Conservation (phyloP, 164 flowering plant genomes). For the Sextonia rubra region DNA sequence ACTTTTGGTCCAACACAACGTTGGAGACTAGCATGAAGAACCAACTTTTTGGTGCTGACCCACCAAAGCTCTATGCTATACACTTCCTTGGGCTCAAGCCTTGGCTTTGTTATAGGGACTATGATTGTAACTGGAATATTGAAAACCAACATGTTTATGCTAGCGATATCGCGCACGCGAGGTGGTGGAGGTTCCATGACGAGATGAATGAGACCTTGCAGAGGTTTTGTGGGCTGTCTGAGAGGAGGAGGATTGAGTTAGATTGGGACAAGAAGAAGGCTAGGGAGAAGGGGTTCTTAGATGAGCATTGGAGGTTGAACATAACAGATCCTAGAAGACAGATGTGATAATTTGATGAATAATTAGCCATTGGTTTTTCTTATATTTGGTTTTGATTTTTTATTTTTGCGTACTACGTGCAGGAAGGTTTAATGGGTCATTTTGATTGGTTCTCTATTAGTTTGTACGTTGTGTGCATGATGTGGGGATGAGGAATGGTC, state of each 20-base stretch:
- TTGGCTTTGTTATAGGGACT: conserved; percentile 89
- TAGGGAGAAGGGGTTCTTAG: conserved; percentile 30
- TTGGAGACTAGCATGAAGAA: conserved; percentile 57
- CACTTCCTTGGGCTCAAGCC: conserved; percentile 95
- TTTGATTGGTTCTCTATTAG: conserved; percentile 1
- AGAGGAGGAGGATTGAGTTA: conserved; percentile 48
- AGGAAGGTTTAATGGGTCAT: not conserved
- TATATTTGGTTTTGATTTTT: not conserved
- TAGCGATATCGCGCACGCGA: conserved; percentile 72
- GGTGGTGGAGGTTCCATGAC: conserved; percentile 90
- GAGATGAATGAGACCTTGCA: conserved; percentile 58
- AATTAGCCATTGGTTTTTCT: not conserved
- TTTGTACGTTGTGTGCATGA: not conserved
- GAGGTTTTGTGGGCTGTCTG: conserved; percentile 46
- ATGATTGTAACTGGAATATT: conserved; percentile 88
- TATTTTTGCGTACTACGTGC: not conserved
- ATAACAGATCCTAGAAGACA: conserved; percentile 71
- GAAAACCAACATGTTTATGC: conserved; percentile 66
- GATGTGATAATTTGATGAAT: conserved; percentile 10
- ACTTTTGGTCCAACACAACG: conserved; percentile 70
- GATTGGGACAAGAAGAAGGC: conserved; percentile 63
- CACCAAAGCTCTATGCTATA: conserved; percentile 66
- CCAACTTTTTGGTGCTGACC: conserved; percentile 69
- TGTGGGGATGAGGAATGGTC: not conserved
- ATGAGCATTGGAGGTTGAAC: conserved; percentile 68